Evolutionary conservation across 2,329 filamentous ascomycete genomes (phyloP).

Genomic region (Monosporascus cannonballus): DNA sequence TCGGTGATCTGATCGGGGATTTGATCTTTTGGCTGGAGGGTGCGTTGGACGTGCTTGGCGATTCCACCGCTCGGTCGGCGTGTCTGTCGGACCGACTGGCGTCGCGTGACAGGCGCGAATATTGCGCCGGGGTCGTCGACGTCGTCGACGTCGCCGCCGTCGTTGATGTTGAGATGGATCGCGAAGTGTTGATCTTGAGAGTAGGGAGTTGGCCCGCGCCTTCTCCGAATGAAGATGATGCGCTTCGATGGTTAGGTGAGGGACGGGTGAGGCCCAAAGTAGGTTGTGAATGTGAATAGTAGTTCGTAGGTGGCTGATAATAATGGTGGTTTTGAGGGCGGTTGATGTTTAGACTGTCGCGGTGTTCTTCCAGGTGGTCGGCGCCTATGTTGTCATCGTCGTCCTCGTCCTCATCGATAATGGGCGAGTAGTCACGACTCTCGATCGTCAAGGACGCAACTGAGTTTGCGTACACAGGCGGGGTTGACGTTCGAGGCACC

Average conservation of each 20-base stretch:
- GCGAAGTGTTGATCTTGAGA: conserved; percentile 34
- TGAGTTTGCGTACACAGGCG: conserved; percentile 53
- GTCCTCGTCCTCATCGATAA: conserved; percentile 45
- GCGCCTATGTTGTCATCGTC: conserved; percentile 25
- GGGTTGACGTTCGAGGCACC: conserved; percentile 54
- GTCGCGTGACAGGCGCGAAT: conserved; percentile 35
- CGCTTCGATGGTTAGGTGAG: conserved; percentile 33
- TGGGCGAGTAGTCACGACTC: conserved; percentile 48
- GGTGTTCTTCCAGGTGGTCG: conserved; percentile 11
- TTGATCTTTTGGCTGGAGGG: conserved; percentile 9
- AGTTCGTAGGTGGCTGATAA: conserved; percentile 8
- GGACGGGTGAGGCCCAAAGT: conserved; percentile 28
- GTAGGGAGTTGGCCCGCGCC: conserved; percentile 24
- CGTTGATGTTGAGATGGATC: conserved; percentile 8
- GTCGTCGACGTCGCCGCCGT: conserved; percentile 8
- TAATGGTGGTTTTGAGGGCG: conserved; percentile 16
- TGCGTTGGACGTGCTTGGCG: conserved; percentile 24
- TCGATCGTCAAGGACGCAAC: conserved; percentile 43
- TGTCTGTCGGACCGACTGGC: conserved; percentile 45
- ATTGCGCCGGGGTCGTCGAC: conserved; percentile 22
- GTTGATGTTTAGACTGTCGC: conserved; percentile 19
- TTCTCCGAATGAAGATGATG: conserved; percentile 35
- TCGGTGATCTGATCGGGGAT: conserved; percentile 20
- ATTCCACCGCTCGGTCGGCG: conserved; percentile 31
- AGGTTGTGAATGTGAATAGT: conserved; percentile 23